Percentiles rank a stretch among this genome's conserved stretches.
phyloP scores from a whole-genome alignment of 2,329 filamentous ascomycete genomes.

The Aureobasidium subglaciale region DNA sequence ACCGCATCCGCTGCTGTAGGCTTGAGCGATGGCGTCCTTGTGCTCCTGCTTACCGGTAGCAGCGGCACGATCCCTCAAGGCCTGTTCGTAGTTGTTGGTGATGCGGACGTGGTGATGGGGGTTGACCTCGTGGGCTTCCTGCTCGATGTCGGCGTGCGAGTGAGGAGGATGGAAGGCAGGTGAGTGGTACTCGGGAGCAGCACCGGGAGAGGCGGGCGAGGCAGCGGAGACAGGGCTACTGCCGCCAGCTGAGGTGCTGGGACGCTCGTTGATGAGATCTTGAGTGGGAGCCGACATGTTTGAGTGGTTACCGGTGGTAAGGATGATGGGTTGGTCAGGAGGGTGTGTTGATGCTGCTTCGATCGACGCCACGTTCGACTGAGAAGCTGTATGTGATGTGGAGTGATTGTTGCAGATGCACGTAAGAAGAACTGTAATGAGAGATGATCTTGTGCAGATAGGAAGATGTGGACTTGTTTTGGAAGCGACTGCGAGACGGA shows the following conservation, averaged over 20 bases:
- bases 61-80: constrained; percentile 17
- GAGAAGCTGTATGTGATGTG: constrained; percentile 3
- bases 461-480: background rate
- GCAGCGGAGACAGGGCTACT: constrained; percentile 12
- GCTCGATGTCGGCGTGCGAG: constrained; percentile 2
- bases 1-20: constrained; percentile 12
- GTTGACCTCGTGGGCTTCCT: constrained; percentile 6
- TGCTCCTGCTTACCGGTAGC: constrained; percentile 2
- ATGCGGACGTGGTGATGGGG: constrained; percentile 18
- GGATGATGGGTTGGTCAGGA: background rate
- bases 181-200: constrained; percentile 7
- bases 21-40: background rate
- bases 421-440: background rate
- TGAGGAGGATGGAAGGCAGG: constrained; percentile 7
- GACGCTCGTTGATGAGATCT: constrained; percentile 18
- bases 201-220: constrained; percentile 10
- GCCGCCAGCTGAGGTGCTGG: constrained; percentile 18
- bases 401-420: constrained; percentile 9
- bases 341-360: constrained; percentile 1
- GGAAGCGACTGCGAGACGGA: background rate
- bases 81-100: constrained; percentile 26
- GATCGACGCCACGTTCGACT: background rate
- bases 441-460: constrained; percentile 6
- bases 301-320: constrained; percentile 11
- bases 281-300: constrained; percentile 11